Base-by-base conservation (phyloP, 2,329 filamentous ascomycete genomes). In the Talaromyces sp. region DNA sequence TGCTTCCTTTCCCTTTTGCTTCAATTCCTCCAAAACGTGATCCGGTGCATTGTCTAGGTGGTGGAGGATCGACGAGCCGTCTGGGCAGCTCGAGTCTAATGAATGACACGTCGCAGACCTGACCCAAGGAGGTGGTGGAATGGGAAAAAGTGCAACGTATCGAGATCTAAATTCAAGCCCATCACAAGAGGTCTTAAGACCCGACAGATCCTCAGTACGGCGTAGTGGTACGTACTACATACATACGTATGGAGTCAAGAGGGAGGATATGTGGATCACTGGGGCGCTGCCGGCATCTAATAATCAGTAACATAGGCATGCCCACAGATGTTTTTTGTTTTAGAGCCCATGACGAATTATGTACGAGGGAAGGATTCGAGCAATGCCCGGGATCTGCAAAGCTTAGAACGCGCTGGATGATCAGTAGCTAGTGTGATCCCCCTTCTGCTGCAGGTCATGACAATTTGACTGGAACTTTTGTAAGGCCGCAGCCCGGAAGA, bases 391-490 rank as follows among this genome's bases (percentile, higher is more conserved):
- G 64, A 65, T 65, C 64, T 65, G 64, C 64, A 65, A 45, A 57
- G 64, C 37, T 43, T 48, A 60, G 63, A 61, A 61, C 63, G 63
- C 63, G 57, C 56, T 65, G 33, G 62, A 43, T 64, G 65, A 66
- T 65, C 64, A 62, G 37, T 59, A 59, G 39, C 39, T 45, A 59
- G 56, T 31, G 24, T 52, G 24, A 59, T 59, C 24, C 39, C 59
- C 59, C 63, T 68, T 66, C 65, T 63, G 54, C 67, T 68, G 67
- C 65, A 68, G 63, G 67, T 67, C 62, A 68, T 68, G 66, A 62
- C 63, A 59, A 61, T 52, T 54, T 43, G 65, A 37, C 64, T 66
- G 63, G 66, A 57, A 58, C 63, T 62, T 41, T 50, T n/a, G 31
- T 41, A 47, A 57, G 39, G 37, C 54, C 52, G 41, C 13, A 47